Percentiles rank a stretch among this genome's conserved stretches.
Conservation (phyloP, 495 filamentous ascomycete genomes). For the Pyronema domesticum region DNA sequence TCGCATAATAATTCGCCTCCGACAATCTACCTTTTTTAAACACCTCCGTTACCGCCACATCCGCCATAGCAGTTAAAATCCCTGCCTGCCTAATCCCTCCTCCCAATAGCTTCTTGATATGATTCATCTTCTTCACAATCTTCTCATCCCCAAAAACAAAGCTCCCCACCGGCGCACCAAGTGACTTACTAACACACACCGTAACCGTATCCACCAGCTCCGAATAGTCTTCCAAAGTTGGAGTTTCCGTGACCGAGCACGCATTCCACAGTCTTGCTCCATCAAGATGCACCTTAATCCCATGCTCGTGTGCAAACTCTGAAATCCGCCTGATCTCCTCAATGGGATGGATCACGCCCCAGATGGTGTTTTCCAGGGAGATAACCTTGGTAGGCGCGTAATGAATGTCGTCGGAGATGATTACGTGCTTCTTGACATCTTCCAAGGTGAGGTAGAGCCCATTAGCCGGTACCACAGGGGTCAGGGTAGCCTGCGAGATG, state of each 20-base stretch:
- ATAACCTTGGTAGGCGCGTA: slow-evolving; percentile 62
- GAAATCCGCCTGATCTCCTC: slow-evolving; percentile 47
- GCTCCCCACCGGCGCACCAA: slow-evolving; percentile 76
- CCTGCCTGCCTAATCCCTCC: slow-evolving; percentile 63
- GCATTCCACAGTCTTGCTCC: slow-evolving; percentile 76
- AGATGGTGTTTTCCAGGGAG: slow-evolving; percentile 69
- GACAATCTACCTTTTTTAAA: slow-evolving; percentile 54
- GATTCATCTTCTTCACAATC: slow-evolving; percentile 49
- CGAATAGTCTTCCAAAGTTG: slow-evolving; percentile 44
- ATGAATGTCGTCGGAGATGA: slow-evolving; percentile 38
- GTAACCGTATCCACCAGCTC: slow-evolving; percentile 60
- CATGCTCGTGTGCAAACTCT: slow-evolving; percentile 47
- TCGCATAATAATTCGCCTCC: slow-evolving; percentile 45
- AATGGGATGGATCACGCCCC: slow-evolving; percentile 60
- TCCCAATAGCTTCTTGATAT: slow-evolving; percentile 70
- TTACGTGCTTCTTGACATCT: slow-evolving; percentile 44
- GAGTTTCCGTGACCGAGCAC: slow-evolving; percentile 35
- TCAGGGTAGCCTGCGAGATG: slow-evolving; percentile 42
- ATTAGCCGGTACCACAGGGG: slow-evolving; percentile 43
- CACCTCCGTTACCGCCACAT: slow-evolving; percentile 45
- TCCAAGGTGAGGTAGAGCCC: slow-evolving; percentile 55
- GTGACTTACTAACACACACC: slow-evolving; percentile 74
- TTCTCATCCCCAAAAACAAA: slow-evolving; percentile 49
- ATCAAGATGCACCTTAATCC: slow-evolving; percentile 62
- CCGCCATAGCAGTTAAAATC: slow-evolving; percentile 39